Conservation (phyloP, 768 basidiomycete species). For the Boletus reticuloceps region DNA sequence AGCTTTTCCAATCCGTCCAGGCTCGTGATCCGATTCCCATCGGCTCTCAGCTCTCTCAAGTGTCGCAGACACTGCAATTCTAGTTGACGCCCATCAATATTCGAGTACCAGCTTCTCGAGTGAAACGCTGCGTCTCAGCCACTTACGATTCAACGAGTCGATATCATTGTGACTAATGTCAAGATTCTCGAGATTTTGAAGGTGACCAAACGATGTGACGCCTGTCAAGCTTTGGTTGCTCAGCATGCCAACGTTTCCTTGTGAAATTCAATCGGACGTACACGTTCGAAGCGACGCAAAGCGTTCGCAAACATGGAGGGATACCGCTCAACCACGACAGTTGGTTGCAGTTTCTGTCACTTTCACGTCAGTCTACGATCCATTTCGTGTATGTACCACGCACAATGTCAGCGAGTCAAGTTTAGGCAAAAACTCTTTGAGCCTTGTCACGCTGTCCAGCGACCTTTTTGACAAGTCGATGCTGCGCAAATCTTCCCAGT, state of each 20-base stretch:
- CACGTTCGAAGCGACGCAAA: constrained; percentile 77
- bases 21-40: constrained; percentile 75
- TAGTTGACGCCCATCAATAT: constrained; percentile 33
- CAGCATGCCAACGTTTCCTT: constrained; percentile 13
- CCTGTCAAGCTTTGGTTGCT: constrained; percentile 64
- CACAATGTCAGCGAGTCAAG: constrained; percentile 77
- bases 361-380: constrained; percentile 15
- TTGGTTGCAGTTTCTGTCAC: constrained; percentile 64
- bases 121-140: not conserved
- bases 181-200: constrained; percentile 81
- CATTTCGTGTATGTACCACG: constrained; percentile 32
- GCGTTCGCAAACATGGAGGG: constrained; percentile 66
- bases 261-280: constrained; percentile 29
- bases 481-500: constrained; percentile 79
- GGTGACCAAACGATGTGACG: constrained; percentile 84
- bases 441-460: constrained; percentile 61
- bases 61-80: constrained; percentile 83
- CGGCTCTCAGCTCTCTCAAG: constrained; percentile 86
- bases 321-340: constrained; percentile 80
- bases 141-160: constrained; percentile 84
- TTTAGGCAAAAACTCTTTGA: constrained; percentile 88
- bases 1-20: constrained; percentile 76
- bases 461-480: constrained; percentile 69
- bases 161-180: constrained; percentile 91
- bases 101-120: not conserved